These are phyloP conservation scores for Hortiboletus flavorubellus DNA, from an alignment of 768 basidiomycete genomes.

Conservation along the genomic window DNA sequence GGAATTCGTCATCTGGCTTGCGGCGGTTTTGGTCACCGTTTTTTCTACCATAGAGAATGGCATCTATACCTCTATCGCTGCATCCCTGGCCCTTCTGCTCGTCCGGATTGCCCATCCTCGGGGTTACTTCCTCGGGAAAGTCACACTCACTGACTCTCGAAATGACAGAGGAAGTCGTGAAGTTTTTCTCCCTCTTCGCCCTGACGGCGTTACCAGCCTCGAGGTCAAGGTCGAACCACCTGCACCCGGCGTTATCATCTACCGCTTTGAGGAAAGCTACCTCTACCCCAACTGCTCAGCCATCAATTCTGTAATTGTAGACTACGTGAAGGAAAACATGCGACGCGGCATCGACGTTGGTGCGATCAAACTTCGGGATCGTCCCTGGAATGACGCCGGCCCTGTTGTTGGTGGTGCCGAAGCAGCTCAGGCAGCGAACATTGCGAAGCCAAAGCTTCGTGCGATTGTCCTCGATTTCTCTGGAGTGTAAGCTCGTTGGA, in stretches of 20 bases:
- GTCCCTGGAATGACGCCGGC: conserved; percentile 94
- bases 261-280: conserved; percentile 88
- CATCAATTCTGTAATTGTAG: conserved; percentile 70
- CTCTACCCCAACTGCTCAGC: conserved; percentile 77
- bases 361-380: conserved; percentile 60
- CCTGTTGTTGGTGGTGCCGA: conserved; percentile 47
- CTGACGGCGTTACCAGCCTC: conserved; percentile 61
- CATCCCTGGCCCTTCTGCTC: conserved; percentile 77
- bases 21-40: conserved; percentile 84
- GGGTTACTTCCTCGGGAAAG: conserved; percentile 87
- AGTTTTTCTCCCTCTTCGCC: conserved; percentile 76
- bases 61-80: conserved; percentile 81
- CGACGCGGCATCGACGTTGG: conserved; percentile 73
- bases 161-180: conserved; percentile 51
- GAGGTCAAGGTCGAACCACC: conserved; percentile 73
- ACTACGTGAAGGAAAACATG: conserved; percentile 75
- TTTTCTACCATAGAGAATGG: conserved; percentile 95
- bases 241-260: conserved; percentile 83
- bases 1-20: conserved; percentile 86
- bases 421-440: conserved; percentile 46
- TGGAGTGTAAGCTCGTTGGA: conserved; percentile 48
- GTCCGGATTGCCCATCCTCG: conserved; percentile 85
- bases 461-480: conserved; percentile 94
- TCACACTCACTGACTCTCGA: conserved; percentile 47
- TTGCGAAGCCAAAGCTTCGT: conserved; percentile 64